Conservation (phyloP, 805 yeast species). For the Candida ponderosae region DNA sequence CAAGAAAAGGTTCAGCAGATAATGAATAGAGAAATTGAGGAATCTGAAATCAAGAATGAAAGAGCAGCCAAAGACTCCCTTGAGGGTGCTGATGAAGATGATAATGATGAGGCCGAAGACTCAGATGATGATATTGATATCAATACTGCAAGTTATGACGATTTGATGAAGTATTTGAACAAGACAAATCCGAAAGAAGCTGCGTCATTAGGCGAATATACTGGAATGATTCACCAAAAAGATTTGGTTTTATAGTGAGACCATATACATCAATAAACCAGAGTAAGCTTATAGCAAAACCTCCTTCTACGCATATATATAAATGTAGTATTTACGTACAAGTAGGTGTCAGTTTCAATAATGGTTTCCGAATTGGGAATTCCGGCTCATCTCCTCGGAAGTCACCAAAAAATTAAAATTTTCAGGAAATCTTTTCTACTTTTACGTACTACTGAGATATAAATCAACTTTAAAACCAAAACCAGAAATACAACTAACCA, state of each 20-base stretch:
- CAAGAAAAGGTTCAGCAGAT: slow-evolving; percentile 35
- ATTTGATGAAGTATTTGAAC: slow-evolving; percentile 12
- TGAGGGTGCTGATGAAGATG: slow-evolving; percentile 11
- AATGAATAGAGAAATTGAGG: slow-evolving; percentile 20
- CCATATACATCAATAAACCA: no score
- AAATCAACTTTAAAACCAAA: no score
- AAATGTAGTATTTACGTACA: no score
- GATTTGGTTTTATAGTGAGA: slow-evolving; percentile 4
- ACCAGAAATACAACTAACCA: slow-evolving; percentile 1
- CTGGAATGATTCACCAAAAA: slow-evolving; percentile 12
- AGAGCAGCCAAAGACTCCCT: slow-evolving; percentile 19
- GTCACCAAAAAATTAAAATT: no score
- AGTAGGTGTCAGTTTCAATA: background rate
- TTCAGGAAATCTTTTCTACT: no score
- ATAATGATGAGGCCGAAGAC: slow-evolving; percentile 10
- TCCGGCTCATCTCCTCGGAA: background rate
- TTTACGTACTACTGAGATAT: no score
- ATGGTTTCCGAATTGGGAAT: background rate
- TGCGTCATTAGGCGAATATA: slow-evolving; percentile 8
- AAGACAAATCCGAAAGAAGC: slow-evolving; percentile 18
- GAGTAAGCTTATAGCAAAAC: no score
- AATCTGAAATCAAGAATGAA: slow-evolving; percentile 18
- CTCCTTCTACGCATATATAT: no score
- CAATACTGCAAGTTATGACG: slow-evolving; percentile 15
- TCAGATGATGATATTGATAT: slow-evolving; percentile 20